Conservation (phyloP, 2,329 filamentous ascomycete species). For the Botryotinia narcissicola region DNA sequence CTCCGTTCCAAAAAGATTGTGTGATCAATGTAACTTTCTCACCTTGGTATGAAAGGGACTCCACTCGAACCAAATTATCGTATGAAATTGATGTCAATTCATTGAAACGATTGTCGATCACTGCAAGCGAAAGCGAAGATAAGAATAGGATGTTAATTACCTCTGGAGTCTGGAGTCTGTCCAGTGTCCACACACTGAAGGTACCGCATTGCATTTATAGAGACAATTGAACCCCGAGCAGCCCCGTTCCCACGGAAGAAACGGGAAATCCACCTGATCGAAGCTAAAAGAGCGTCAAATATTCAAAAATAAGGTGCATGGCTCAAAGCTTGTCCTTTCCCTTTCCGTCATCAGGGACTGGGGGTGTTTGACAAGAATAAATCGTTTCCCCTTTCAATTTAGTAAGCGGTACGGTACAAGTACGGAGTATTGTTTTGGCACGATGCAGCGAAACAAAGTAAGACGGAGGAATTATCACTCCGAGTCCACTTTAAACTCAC, state of each 20-base stretch:
- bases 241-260: background rate
- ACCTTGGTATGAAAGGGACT: background rate
- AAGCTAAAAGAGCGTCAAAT: background rate
- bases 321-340: background rate
- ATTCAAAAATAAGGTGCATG: background rate
- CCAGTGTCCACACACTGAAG: too few species aligned
- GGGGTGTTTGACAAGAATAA: background rate
- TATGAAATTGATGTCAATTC: background rate
- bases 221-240: background rate
- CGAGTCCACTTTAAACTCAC: conserved; percentile 5
- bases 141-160: background rate
- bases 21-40: background rate
- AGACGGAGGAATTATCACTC: background rate
- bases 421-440: background rate
- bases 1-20: too few species aligned
- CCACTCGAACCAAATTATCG: background rate
- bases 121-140: background rate
- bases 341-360: background rate
- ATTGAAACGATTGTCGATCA: background rate
- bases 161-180: too few species aligned
- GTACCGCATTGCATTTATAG: too few species aligned
- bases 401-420: background rate
- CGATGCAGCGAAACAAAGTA: background rate
- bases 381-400: background rate
- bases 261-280: background rate